Evolutionary conservation across 805 yeast species (phyloP).

Genomic region (Monosporozyma aerobia): DNA sequence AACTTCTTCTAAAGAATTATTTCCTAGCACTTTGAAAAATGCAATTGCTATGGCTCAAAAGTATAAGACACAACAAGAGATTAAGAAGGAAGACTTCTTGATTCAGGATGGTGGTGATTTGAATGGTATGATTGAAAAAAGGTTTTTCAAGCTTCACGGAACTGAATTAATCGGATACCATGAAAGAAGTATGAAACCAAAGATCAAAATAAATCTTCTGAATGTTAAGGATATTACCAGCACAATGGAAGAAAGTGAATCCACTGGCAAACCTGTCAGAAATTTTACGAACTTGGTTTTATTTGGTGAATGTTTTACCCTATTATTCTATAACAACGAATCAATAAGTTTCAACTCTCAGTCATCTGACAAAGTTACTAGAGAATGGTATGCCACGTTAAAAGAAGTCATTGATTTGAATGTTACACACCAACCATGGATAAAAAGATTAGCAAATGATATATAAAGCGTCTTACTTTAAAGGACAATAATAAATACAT

Average conservation of each 20-base stretch:
- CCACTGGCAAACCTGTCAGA: constrained; percentile 33
- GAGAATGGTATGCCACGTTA: constrained; percentile 55
- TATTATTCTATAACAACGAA: constrained; percentile 73
- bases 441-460: constrained; percentile 24
- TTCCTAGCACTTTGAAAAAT: constrained; percentile 61
- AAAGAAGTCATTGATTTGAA: constrained; percentile 49
- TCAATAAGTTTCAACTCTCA: constrained; percentile 81
- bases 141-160: constrained; percentile 69
- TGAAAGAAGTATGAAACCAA: constrained; percentile 55
- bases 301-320: constrained; percentile 64
- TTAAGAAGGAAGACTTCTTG: constrained; percentile 55
- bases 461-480: neutral
- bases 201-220: constrained; percentile 66
- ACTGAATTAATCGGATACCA: constrained; percentile 67
- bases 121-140: constrained; percentile 50
- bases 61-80: constrained; percentile 26
- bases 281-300: constrained; percentile 64
- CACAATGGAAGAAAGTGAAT: constrained; percentile 17
- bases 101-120: constrained; percentile 92
- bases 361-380: constrained; percentile 43
- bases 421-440: constrained; percentile 56
- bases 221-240: constrained; percentile 45
- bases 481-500: neutral
- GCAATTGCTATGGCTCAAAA: constrained; percentile 38
- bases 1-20: constrained; percentile 45